Evolutionary conservation across 345 rosid species (phyloP), one percentile per base, ranked within the genome.

Genomic region (Tarenaya hassleriana): DNA sequence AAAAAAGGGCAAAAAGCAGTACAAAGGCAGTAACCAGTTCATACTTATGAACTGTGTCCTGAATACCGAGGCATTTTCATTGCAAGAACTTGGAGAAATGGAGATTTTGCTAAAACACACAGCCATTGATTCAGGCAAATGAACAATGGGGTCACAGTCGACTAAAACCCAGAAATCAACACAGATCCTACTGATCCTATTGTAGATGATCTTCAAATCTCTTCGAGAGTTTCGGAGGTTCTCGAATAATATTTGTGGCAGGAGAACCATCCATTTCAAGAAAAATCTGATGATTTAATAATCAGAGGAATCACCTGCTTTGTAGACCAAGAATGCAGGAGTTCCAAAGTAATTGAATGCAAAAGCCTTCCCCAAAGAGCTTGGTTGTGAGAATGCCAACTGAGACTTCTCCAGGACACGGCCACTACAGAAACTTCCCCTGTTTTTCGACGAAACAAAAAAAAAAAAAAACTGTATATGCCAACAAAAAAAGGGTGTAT

Each of bases 381-480:
- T 82, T 52, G 96, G 92, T 19, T 81, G 76, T 37, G 90, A 92
- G 64, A 92, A 84, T 55, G 98, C 95, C 45, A 88, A 0, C 67
- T 79, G 68, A 56, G 80, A 69, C 62, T 63, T 71, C 15, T 81
- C 80, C 21, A 77, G 58, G 27, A 47, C 61, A 47, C 52, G 47
- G 10, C 74, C 84, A 48, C 9, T 52, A 61, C 68, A 58, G 58
- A 87, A 88, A 65, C 77, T 82, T 67, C 60, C 80, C 81, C 94
- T 86, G 88, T 59, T 42, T 61, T 50, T 41, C 14, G 46, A 12
- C 31, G 52, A n/a, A 34, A 38, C 16, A n/a, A 11, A 20, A 44
- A 16, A 10, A 20, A 48, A 49, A 12, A 27, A 48, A 27, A 24
- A 46, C n/a, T n/a, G n/a, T n/a, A n/a, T n/a, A n/a, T n/a, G n/a